These are phyloP conservation scores for Aspergillus ustus DNA, from an alignment of 2,329 filamentous ascomycete species.

Conservation along the genomic window DNA sequence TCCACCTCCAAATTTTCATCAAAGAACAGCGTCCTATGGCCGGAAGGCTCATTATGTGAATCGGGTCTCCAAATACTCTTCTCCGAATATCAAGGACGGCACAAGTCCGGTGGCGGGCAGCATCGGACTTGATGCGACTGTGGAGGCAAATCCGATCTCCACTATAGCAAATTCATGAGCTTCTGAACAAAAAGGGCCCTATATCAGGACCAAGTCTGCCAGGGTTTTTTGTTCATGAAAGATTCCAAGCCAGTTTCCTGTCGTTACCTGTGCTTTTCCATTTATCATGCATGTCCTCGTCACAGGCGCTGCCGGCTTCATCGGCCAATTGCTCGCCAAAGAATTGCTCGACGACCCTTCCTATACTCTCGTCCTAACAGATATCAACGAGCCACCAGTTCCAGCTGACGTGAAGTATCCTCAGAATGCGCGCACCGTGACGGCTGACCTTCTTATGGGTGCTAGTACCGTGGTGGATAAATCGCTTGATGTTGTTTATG, in stretches of 20 bases:
- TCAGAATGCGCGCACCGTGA: conserved; percentile 55
- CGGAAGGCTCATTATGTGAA: neutral
- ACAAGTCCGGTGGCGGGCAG: conserved; percentile 39
- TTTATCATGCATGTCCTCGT: conserved; percentile 59
- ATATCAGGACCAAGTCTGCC: conserved; percentile 7
- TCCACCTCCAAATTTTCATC: neutral
- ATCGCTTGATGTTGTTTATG: conserved; percentile 59
- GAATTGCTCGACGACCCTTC: conserved; percentile 57
- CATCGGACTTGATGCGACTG: conserved; percentile 45
- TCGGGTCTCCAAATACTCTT: neutral
- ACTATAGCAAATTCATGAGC: conserved; percentile 17
- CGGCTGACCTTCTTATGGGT: conserved; percentile 58
- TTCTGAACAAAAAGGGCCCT: conserved; percentile 10
- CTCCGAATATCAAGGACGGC: conserved; percentile 15
- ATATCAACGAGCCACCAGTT: conserved; percentile 59
- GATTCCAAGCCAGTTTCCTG: neutral
- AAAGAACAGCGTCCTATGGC: neutral
- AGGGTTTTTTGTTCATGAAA: neutral
- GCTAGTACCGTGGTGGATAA: conserved; percentile 44
- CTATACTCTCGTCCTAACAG: conserved; percentile 59
- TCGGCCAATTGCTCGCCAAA: conserved; percentile 64
- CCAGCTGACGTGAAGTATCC: conserved; percentile 55
- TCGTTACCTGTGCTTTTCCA: neutral
- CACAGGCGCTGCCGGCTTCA: conserved; percentile 67
- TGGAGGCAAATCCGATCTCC: conserved; percentile 30